A percentile compares a stretch with the other conserved stretches of the same genome.
Conservation (phyloP, 345 rosid species). For the Dimocarpus longan region DNA sequence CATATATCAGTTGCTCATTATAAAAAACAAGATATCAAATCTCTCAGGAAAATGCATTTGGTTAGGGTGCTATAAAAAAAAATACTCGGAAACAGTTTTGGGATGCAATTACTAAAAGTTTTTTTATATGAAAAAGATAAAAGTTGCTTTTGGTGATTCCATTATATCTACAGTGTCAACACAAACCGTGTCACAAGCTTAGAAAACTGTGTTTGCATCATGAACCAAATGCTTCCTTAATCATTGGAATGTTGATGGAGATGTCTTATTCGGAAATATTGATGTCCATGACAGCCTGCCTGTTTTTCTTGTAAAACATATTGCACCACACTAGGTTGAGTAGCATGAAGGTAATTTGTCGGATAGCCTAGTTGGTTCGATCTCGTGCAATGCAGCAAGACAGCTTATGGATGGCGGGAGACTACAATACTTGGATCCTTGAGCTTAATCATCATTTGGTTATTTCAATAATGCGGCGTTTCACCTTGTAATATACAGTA, state of each 20-base stretch:
- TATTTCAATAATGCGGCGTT: not conserved
- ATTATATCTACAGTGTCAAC: not conserved
- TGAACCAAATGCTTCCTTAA: not conserved
- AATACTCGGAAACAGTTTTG: not conserved
- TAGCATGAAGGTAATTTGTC: not conserved
- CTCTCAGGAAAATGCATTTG: not conserved
- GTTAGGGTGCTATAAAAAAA: not conserved
- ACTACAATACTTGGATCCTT: not conserved
- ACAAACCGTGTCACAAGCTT: no score
- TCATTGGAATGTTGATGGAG: not conserved
- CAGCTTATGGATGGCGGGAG: not conserved
- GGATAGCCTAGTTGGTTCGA: not conserved
- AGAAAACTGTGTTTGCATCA: not conserved
- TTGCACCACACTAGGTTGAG: not conserved
- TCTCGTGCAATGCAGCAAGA: not conserved
- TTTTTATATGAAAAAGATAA: no score
- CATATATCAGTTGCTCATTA: not conserved
- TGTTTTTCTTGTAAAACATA: not conserved
- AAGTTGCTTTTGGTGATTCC: not conserved
- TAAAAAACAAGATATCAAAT: not conserved
- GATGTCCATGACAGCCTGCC: not conserved
- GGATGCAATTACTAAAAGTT: not conserved
- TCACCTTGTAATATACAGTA: not conserved
- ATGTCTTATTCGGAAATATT: not conserved
- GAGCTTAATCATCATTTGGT: not conserved